phyloP scores from a whole-genome alignment of 306 rosid genomes.

The Delonix regia region DNA sequence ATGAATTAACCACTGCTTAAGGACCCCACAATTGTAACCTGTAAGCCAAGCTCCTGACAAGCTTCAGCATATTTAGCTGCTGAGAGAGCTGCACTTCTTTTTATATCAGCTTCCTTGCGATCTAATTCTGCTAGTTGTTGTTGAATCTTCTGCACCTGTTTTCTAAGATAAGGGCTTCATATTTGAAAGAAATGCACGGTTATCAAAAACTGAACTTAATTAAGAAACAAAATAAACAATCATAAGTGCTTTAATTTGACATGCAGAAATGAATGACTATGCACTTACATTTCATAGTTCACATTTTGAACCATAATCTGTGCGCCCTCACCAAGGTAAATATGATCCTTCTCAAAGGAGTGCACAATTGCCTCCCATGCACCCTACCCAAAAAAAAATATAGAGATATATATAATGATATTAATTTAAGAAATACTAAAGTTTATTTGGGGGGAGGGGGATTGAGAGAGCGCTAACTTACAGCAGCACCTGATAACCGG shows the following conservation, averaged over 20 bases:
- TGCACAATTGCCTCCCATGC: conserved; percentile 80
- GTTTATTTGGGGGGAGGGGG: too few relatives aligned
- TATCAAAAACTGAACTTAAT: conserved; percentile 4
- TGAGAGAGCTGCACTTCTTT: conserved; percentile 81
- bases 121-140: conserved; percentile 91
- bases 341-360: conserved; percentile 82
- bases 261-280: conserved; percentile 25
- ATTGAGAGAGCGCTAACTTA: conserved; percentile 44
- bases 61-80: conserved; percentile 86
- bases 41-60: conserved; percentile 95
- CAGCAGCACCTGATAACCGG: conserved; percentile 85
- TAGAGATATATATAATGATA: background rate
- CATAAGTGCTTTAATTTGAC: background rate
- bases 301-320: conserved; percentile 89
- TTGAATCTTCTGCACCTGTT: conserved; percentile 94
- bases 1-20: background rate
- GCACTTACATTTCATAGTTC: conserved; percentile 85
- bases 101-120: conserved; percentile 91
- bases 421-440: background rate
- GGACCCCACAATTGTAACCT: conserved; percentile 55
- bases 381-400: conserved; percentile 56
- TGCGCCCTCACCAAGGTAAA: conserved; percentile 94
- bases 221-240: conserved; percentile 21
- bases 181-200: conserved; percentile 20
- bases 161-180: conserved; percentile 89